Percentiles rank a stretch among this genome's conserved stretches.
phyloP scores from a whole-genome alignment of 768 basidiomycete species.

The Porphyrellus cyaneotinctus region DNA sequence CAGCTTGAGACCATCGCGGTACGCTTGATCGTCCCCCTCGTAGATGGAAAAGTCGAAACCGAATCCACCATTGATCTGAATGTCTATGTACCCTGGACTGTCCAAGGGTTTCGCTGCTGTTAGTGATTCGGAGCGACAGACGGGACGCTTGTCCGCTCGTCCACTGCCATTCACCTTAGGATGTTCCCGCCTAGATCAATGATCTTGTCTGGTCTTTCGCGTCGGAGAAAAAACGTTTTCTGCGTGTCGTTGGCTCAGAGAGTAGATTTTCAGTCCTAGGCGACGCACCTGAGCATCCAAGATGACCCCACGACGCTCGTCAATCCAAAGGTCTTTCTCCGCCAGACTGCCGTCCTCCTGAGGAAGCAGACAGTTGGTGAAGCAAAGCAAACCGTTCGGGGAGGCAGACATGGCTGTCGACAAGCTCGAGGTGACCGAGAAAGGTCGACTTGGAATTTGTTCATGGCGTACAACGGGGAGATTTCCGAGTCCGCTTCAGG shows the following conservation, averaged over 20 bases:
- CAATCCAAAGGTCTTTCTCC: slow-evolving; percentile 78
- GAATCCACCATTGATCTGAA: slow-evolving; percentile 89
- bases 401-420: slow-evolving; percentile 19
- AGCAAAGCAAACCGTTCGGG: slow-evolving; percentile 71
- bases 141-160: too few species aligned
- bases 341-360: slow-evolving; percentile 75
- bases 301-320: slow-evolving; percentile 67
- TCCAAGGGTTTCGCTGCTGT: slow-evolving; percentile 4
- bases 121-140: slow-evolving; percentile 4
- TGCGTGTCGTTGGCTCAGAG: slow-evolving; percentile 26
- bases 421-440: slow-evolving; percentile 4
- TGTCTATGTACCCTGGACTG: slow-evolving; percentile 83
- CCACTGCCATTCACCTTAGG: slow-evolving; percentile 46
- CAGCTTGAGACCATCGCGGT: slow-evolving; percentile 60
- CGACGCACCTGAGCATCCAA: slow-evolving; percentile 64
- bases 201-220: slow-evolving; percentile 55
- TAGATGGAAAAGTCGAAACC: slow-evolving; percentile 86
- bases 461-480: background rate
- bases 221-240: slow-evolving; percentile 64
- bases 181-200: slow-evolving; percentile 77
- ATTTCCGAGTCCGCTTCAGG: background rate
- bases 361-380: slow-evolving; percentile 82
- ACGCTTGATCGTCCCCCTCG: slow-evolving; percentile 63
- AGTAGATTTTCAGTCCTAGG: background rate
- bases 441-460: background rate